Evolutionary conservation across 208 protist species (phyloP).

Genomic region (Leishmania tarentolae): DNA sequence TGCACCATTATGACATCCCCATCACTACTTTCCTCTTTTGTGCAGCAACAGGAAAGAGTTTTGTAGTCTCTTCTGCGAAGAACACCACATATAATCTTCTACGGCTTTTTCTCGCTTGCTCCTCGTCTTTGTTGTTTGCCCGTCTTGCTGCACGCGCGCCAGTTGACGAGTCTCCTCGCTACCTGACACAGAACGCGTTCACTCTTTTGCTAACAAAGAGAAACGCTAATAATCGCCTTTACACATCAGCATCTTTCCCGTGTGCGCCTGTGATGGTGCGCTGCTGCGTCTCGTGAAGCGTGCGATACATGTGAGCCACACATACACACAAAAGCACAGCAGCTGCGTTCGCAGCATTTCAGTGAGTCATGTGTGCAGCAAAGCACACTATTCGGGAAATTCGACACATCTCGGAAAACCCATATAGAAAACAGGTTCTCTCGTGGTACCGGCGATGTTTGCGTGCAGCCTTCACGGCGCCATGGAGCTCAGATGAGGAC

Average conservation of each 20-base stretch:
- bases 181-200: background rate
- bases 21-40: background rate
- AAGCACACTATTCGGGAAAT: constrained; percentile 22
- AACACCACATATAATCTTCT: background rate
- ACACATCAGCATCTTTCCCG: background rate
- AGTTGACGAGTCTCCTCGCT: background rate
- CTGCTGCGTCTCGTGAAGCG: background rate
- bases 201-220: background rate
- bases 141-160: background rate
- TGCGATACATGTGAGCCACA: background rate
- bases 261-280: background rate
- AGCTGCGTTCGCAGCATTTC: background rate
- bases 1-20: background rate
- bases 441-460: constrained; percentile 87
- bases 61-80: background rate
- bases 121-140: background rate
- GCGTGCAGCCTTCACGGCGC: constrained; percentile 76
- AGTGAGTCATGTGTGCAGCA: constrained; percentile 5
- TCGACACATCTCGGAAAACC: constrained; percentile 39
- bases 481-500: constrained; percentile 83
- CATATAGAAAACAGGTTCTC: constrained; percentile 66
- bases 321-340: constrained; percentile 2
- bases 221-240: background rate
- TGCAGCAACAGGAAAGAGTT: background rate
- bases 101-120: background rate